phyloP scores from a whole-genome alignment of 192 early-diverging fungal species.

The Entrophospora sp. region DNA sequence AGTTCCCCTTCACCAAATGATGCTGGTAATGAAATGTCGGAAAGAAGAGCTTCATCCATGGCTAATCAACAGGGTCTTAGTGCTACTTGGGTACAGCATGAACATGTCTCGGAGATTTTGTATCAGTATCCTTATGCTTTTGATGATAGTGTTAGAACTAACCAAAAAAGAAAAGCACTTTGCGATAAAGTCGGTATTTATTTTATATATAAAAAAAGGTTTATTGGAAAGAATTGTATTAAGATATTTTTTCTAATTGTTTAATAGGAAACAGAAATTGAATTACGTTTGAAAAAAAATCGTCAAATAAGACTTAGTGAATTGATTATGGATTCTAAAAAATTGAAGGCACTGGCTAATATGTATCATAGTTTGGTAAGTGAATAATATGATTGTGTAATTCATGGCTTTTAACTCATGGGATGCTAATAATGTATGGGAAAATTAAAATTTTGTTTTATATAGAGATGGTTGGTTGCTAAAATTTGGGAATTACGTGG shows the following conservation, averaged over 20 bases:
- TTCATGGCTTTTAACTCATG: no score
- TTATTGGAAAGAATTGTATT: no score
- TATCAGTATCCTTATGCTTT: slow-evolving; percentile 34
- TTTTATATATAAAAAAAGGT: no score
- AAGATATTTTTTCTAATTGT: not conserved
- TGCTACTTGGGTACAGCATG: slow-evolving; percentile 40
- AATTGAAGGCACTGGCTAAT: slow-evolving; percentile 58
- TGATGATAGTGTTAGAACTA: slow-evolving; percentile 24
- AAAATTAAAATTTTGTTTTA: no score
- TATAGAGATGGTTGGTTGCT: slow-evolving; percentile 59
- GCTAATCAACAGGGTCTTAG: slow-evolving; percentile 28
- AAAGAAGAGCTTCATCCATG: no score
- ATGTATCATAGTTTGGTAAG: slow-evolving; percentile 79
- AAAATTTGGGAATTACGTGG: slow-evolving; percentile 44
- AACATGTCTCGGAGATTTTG: slow-evolving; percentile 30
- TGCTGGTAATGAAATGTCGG: slow-evolving; percentile 16
- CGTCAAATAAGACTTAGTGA: slow-evolving; percentile 68
- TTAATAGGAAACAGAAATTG: slow-evolving; percentile 61
- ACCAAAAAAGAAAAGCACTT: not conserved
- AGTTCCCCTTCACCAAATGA: not conserved
- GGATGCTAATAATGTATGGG: no score
- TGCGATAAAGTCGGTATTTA: slow-evolving; percentile 16
- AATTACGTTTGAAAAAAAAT: slow-evolving; percentile 72
- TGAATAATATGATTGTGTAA: no score
- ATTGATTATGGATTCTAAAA: slow-evolving; percentile 78